These are phyloP conservation scores for Monilinia polystroma DNA, from an alignment of 2,329 filamentous ascomycete genomes.

Conservation along the genomic window DNA sequence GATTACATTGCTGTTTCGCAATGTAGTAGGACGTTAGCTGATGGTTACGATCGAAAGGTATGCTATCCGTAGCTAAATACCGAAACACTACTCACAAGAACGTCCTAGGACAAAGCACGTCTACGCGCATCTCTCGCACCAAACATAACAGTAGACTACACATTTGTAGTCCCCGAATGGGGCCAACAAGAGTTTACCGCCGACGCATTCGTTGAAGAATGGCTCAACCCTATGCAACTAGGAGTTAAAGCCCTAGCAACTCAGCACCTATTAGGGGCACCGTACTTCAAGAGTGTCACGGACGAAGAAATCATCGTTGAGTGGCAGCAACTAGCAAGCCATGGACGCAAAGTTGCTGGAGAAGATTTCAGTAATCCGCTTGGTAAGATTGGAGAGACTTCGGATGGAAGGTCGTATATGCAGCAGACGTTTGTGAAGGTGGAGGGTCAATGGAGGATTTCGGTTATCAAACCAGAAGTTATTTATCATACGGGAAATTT, in stretches of 20 bases:
- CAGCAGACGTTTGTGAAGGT: conserved; percentile 29
- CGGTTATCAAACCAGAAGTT: conserved; percentile 28
- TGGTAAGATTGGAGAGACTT: conserved; percentile 30
- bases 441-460: conserved; percentile 27
- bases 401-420: conserved; percentile 32
- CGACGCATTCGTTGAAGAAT: conserved; percentile 28
- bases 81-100: neutral
- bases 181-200: conserved; percentile 26
- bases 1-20: conserved; percentile 35
- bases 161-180: conserved; percentile 27
- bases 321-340: conserved; percentile 36
- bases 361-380: conserved; percentile 29
- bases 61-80: neutral
- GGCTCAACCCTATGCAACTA: conserved; percentile 27
- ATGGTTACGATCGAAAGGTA: conserved; percentile 37
- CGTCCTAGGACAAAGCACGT: neutral
- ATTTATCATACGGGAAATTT: conserved; percentile 32
- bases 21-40: conserved; percentile 32
- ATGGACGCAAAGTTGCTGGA: conserved; percentile 29
- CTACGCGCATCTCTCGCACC: conserved; percentile 24
- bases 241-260: conserved; percentile 29
- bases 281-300: conserved; percentile 33
- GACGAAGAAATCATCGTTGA: conserved; percentile 34
- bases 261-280: conserved; percentile 35
- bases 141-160: conserved; percentile 30